Conservation (phyloP, 176 grass and related monocot species). For the Musa itinerans region DNA sequence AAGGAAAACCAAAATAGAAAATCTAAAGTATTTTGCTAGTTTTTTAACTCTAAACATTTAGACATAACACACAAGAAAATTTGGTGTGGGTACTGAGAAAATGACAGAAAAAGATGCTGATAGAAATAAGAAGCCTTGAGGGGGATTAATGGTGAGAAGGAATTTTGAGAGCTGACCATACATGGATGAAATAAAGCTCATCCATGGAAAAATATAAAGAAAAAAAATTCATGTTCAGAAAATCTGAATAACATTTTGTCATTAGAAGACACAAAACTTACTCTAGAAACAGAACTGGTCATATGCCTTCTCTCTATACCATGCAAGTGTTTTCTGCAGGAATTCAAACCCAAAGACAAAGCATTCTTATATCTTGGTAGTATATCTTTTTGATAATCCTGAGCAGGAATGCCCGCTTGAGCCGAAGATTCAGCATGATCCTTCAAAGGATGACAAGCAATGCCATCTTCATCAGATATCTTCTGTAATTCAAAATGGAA, state of each 20-base stretch:
- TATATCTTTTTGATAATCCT: constrained; percentile 81
- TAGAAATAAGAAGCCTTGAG: neutral
- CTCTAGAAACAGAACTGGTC: constrained; percentile 50
- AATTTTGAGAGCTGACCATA: neutral
- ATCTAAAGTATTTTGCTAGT: no score
- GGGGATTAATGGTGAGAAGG: neutral
- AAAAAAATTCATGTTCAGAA: neutral
- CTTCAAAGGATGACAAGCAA: constrained; percentile 9
- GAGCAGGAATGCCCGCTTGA: constrained; percentile 39
- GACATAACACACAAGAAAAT: neutral
- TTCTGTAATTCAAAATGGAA: constrained; percentile 30
- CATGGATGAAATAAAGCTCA: neutral
- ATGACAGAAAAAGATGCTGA: neutral
- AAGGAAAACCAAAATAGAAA: neutral
- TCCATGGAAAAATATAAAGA: neutral
- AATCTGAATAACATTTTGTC: neutral
- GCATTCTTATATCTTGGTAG: constrained; percentile 80
- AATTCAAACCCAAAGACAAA: constrained; percentile 42
- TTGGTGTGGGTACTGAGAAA: neutral
- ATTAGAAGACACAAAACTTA: constrained; percentile 25
- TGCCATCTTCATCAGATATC: constrained; percentile 39
- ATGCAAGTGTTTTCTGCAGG: constrained; percentile 49
- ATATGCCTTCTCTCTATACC: constrained; percentile 25
- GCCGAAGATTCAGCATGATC: constrained; percentile 19
- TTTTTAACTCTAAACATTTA: no score